A percentile compares a stretch with the other conserved stretches of the same genome.
Conservation (phyloP, 2,329 filamentous ascomycete genomes). For the Geosmithia putterillii region DNA sequence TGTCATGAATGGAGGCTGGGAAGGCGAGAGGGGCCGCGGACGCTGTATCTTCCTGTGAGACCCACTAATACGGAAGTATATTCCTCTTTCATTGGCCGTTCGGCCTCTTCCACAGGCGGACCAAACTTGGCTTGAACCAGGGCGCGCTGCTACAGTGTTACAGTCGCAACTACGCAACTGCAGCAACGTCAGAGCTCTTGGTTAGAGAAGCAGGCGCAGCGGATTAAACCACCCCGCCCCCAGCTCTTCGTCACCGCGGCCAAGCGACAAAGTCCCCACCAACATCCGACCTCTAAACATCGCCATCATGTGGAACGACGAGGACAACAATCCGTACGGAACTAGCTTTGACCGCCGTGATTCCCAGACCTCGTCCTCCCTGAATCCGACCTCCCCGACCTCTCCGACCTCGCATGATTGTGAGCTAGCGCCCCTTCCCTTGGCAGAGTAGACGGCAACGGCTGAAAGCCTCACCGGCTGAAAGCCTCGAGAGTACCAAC, state of each 20-base stretch:
- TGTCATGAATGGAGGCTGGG: no score
- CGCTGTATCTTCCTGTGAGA: no score
- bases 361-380: constrained; percentile 57
- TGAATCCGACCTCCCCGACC: constrained; percentile 53
- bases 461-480: no score
- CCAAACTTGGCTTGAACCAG: not conserved
- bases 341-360: constrained; percentile 80
- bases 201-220: not conserved
- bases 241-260: not conserved
- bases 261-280: not conserved
- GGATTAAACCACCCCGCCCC: not conserved
- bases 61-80: no score
- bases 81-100: no score
- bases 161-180: not conserved
- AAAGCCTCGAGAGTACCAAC: not conserved
- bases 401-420: constrained; percentile 46
- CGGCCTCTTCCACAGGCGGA: no score
- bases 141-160: not conserved
- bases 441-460: not conserved
- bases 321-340: constrained; percentile 96
- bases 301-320: constrained; percentile 85
- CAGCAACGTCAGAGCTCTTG: not conserved
- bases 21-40: no score
- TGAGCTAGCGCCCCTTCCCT: constrained; percentile 26
- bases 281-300: not conserved